Percentiles rank a stretch among this genome's conserved stretches.
These are phyloP conservation scores for Pythium myriotylum DNA, from an alignment of 352 stramenopile species.

Conservation along the genomic window DNA sequence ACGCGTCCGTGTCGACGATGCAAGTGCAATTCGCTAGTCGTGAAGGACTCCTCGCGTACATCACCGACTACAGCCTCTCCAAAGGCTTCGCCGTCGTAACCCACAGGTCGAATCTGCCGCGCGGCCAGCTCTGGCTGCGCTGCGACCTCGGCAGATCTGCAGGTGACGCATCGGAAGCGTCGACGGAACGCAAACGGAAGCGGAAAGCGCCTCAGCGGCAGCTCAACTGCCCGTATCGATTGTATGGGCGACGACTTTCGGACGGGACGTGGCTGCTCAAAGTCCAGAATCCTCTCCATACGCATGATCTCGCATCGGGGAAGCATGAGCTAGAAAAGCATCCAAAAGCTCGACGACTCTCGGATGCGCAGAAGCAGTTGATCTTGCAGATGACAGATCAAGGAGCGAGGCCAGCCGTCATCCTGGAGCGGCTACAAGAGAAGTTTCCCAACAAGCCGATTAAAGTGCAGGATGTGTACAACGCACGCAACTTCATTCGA, in stretches of 20 bases:
- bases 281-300: conserved; percentile 39
- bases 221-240: conserved; percentile 46
- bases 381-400: conserved; percentile 40
- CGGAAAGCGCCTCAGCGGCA: conserved; percentile 35
- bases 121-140: conserved; percentile 49
- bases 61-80: conserved; percentile 38
- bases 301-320: conserved; percentile 31
- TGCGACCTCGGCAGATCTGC: conserved; percentile 39
- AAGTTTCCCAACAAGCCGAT: conserved; percentile 45
- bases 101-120: conserved; percentile 49
- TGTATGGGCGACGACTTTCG: conserved; percentile 39
- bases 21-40: conserved; percentile 35
- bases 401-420: conserved; percentile 36
- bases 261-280: conserved; percentile 36
- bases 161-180: background rate
- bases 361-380: conserved; percentile 41
- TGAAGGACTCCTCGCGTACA: conserved; percentile 41
- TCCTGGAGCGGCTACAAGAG: conserved; percentile 43
- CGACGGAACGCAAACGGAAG: conserved; percentile 25
- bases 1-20: background rate
- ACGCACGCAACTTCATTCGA: conserved; percentile 48
- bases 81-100: conserved; percentile 51
- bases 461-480: conserved; percentile 60
- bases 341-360: conserved; percentile 35
- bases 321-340: conserved; percentile 34